These are phyloP conservation scores for Strobilomyces confusus DNA, from an alignment of 768 basidiomycete species.

Conservation along the genomic window DNA sequence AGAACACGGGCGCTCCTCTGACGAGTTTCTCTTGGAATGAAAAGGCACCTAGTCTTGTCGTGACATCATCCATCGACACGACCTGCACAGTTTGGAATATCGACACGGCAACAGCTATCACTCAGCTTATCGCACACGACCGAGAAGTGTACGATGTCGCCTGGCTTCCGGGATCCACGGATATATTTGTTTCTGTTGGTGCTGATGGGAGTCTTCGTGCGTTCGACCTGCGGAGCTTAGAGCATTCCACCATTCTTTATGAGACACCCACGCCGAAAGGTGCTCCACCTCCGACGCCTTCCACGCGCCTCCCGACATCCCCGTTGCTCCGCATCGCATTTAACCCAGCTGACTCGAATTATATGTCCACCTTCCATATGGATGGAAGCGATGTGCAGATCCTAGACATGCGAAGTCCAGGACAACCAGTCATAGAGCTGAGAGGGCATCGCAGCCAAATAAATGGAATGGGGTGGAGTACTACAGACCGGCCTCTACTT, in stretches of 20 bases:
- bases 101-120: slow-evolving; percentile 87
- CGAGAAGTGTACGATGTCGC: slow-evolving; percentile 95
- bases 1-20: slow-evolving; percentile 81
- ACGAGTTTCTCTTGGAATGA: slow-evolving; percentile 99
- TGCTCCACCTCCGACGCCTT: slow-evolving; percentile 53
- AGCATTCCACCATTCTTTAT: slow-evolving; percentile 98
- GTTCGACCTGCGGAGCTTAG: slow-evolving; percentile 92
- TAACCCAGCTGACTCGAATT: slow-evolving; percentile 88
- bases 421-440: slow-evolving; percentile 90
- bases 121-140: slow-evolving; percentile 96
- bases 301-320: slow-evolving; percentile 68
- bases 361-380: slow-evolving; percentile 96
- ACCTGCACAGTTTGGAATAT: slow-evolving; percentile 99
- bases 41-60: slow-evolving; percentile 83
- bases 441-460: slow-evolving; percentile 77
- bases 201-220: slow-evolving; percentile 96
- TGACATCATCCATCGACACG: slow-evolving; percentile 97
- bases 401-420: slow-evolving; percentile 95
- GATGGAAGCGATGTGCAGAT: slow-evolving; percentile 88
- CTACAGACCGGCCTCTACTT: slow-evolving; percentile 75
- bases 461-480: slow-evolving; percentile 89
- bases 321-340: slow-evolving; percentile 85
- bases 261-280: slow-evolving; percentile 85
- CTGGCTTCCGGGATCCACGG: slow-evolving; percentile 95
- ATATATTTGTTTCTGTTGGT: slow-evolving; percentile 97